Conservation (phyloP, 2,329 filamentous ascomycete species). For the Fusarium armeniacum region DNA sequence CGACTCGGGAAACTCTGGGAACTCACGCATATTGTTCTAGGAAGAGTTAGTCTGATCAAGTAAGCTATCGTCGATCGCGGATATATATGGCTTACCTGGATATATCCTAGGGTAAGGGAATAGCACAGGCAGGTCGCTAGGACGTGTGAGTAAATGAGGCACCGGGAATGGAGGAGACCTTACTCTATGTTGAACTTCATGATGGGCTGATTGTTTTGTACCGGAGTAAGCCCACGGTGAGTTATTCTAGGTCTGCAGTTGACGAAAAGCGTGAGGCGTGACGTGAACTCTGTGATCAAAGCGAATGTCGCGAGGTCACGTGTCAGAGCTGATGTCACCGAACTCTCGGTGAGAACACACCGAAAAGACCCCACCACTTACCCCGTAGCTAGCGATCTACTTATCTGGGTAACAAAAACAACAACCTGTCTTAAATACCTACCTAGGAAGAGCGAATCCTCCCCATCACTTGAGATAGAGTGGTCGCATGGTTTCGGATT, state of each 20-base stretch:
- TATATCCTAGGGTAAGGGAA: conserved; percentile 73
- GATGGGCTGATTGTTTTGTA: conserved; percentile 42
- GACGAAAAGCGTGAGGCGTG: conserved; percentile 45
- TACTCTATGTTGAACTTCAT: conserved; percentile 70
- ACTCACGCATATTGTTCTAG: conserved; percentile 69
- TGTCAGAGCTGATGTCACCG: conserved; percentile 38
- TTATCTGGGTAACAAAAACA: background rate
- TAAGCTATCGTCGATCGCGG: background rate
- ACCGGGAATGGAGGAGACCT: conserved; percentile 17
- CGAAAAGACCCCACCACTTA: conserved; percentile 7
- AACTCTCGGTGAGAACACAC: conserved; percentile 28
- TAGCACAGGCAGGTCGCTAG: conserved; percentile 68
- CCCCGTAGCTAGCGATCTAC: background rate
- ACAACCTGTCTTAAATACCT: background rate
- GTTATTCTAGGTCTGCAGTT: conserved; percentile 18
- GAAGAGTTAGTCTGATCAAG: background rate
- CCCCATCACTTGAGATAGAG: background rate
- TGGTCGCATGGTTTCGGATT: background rate
- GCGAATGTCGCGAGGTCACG: conserved; percentile 53
- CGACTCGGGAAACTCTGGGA: background rate
- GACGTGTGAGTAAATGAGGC: conserved; percentile 37
- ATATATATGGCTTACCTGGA: conserved; percentile 59
- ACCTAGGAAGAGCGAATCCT: background rate
- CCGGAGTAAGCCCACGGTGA: conserved; percentile 38
- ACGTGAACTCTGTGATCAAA: conserved; percentile 40